Base-by-base conservation (phyloP, 495 filamentous ascomycete species). In the Beverwykella pulmonaria region DNA sequence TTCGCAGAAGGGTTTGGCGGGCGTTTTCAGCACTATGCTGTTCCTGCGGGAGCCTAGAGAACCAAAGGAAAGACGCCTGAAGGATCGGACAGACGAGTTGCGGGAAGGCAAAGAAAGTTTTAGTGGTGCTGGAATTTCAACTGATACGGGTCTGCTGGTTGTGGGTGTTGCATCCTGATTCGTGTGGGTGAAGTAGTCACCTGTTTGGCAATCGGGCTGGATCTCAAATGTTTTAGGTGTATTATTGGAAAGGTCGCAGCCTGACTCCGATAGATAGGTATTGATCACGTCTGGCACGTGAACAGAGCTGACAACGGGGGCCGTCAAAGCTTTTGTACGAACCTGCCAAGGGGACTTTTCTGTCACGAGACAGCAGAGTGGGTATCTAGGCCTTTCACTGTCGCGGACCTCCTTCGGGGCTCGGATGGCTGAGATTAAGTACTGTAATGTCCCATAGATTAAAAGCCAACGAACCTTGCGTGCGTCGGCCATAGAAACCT, bases 371-470 rank as follows among this genome's bases (percentile, higher is more conserved):
- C 72, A 74, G 60, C 76, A 79, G 14, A 79, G 65, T 14, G 75
- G 75, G 53, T 79, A 79, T 5, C 47, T 52, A 12, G 74, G 47
- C 0, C 32, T 56, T 32, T 75, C 73, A 10, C 73, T 65, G 30
- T 77, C 73, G 17, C 73, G 65, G 20, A 78, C 75, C 62, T 77
- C 76, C 41, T 68, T 67, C 15, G 77, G 77, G 0, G 75, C 77
- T 22, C 72, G 71, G 2, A 67, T 71, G 10, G 76, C 69, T 17
- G 75, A 77, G 22, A 73, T 68, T 20, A 79, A 72, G 63, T 77
- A 75, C 73, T 92, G 90, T 20, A 92, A 76, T 15, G 88, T 79
- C 32, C 86, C 84, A 73, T 92, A 92, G 39, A 92, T 82, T 14
- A 92, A 75, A 2, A 90, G 77, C 90, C 90, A 92, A 54, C 90